Evolutionary conservation across 352 stramenopile species (phyloP).

Genomic region (Phytophthora crassamura): DNA sequence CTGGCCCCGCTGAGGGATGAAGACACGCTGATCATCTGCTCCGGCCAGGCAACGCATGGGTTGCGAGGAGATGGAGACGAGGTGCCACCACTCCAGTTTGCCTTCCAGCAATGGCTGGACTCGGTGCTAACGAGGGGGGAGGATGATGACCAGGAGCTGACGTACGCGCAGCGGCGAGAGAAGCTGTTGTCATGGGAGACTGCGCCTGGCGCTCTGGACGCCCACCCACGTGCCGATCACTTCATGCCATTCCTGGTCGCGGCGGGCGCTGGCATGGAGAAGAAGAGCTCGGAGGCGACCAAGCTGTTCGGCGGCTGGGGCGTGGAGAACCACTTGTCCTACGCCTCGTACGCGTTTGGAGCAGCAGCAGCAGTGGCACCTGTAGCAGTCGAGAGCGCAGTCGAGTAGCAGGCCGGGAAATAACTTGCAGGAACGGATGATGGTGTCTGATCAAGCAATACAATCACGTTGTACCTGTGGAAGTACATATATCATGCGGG

Average conservation of each 20-base stretch:
- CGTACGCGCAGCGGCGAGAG: constrained; percentile 42
- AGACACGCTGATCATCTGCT: constrained; percentile 87
- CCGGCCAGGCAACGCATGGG: constrained; percentile 62
- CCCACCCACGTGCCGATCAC: constrained; percentile 56
- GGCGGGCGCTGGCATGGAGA: constrained; percentile 60
- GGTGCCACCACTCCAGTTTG: constrained; percentile 29
- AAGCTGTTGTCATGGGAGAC: constrained; percentile 48
- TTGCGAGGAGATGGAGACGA: constrained; percentile 17
- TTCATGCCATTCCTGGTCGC: constrained; percentile 66
- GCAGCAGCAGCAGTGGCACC: neutral
- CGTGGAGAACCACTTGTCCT: constrained; percentile 39
- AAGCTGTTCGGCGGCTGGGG: constrained; percentile 55
- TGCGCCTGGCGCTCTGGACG: constrained; percentile 43
- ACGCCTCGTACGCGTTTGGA: constrained; percentile 52
- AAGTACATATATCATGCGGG: too few species aligned
- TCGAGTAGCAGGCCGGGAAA: neutral
- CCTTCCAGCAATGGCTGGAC: constrained; percentile 59
- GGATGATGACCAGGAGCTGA: constrained; percentile 24
- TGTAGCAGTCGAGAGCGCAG: too few species aligned
- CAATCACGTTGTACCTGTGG: too few species aligned
- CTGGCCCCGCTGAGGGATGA: constrained; percentile 69
- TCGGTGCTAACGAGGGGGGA: constrained; percentile 30
- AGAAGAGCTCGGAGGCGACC: constrained; percentile 23
- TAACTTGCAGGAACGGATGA: too few species aligned
- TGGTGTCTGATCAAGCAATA: too few species aligned